Conservation (phyloP, 129 eudicot species). For the Flaveria brownii region DNA sequence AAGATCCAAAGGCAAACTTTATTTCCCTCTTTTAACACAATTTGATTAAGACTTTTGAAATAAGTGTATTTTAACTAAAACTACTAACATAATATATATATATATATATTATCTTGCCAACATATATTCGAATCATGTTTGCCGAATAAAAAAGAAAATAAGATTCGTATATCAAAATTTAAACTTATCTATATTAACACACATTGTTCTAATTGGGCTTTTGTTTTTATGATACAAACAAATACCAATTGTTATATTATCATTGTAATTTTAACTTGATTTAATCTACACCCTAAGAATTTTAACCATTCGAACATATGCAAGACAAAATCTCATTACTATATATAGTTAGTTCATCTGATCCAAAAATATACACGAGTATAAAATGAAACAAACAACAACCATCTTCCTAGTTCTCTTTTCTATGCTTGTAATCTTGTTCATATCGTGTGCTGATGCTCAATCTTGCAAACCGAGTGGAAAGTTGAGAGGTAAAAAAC, state of each 20-base stretch:
- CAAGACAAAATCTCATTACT: constrained; percentile 3
- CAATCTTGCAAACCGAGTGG: constrained; percentile 34
- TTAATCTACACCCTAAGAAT: background rate
- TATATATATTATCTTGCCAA: background rate
- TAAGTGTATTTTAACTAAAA: background rate
- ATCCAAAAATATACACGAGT: background rate
- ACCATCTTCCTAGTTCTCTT: constrained; percentile 6
- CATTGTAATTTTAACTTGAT: background rate
- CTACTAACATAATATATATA: too few relatives aligned
- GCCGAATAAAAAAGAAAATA: background rate
- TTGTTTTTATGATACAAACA: constrained; percentile 14
- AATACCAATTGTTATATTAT: background rate
- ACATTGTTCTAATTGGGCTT: background rate
- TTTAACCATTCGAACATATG: constrained; percentile 5
- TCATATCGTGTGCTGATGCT: constrained; percentile 21
- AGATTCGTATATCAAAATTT: constrained; percentile 1
- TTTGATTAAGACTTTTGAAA: background rate
- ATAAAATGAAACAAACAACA: constrained; percentile 19
- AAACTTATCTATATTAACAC: background rate
- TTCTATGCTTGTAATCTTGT: background rate
- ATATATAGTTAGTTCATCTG: background rate
- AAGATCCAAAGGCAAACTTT: background rate
- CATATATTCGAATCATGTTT: constrained; percentile 3
- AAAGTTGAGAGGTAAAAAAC: constrained; percentile 30
- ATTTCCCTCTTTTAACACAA: background rate